Evolutionary conservation across 139 green algal species (phyloP), one percentile per base, ranked within the genome.

Genomic region (Chlorella sp.): DNA sequence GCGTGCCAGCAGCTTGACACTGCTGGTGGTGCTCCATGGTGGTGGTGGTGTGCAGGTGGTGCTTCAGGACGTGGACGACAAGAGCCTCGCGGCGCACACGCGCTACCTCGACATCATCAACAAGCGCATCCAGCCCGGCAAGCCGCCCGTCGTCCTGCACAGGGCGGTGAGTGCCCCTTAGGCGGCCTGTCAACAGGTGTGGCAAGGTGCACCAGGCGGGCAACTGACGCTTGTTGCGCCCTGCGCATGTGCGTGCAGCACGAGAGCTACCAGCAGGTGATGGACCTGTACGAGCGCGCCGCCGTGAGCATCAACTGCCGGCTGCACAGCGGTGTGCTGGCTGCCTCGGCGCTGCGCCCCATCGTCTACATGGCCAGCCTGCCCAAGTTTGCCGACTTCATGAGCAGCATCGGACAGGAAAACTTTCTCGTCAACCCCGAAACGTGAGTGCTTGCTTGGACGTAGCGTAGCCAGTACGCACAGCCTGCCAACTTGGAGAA

Each of bases 241-340:
- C n/a, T n/a, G n/a, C n/a, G n/a, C n/a, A n/a, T n/a, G n/a, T n/a
- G n/a, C n/a, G 55, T 64, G 61, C 29, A 67, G 61, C 29, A 67
- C 29, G 23, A 67, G n/a, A 27, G 34, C 14, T 67, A 30, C 23
- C 6, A 27, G 3, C 6, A 6, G 14, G 63, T 69, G 14, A 27
- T 35, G 5, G 63, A 69, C 32, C 63, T 69, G 63, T 69, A 69
- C 63, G 31, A 24, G 5, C 63, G 63, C 5, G 63, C 63, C 31
- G 22, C 32, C 33, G 20, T 50, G 5, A 35, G 31, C 31, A 35
- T 69, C 63, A 69, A 69, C 63, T 32, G 27, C 31, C 63, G 63
- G 63, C 31, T 69, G 63, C 63, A 69, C 63, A 69, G 63, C 31
- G 63, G 63, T 4, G 63, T 69, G 63, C 31, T 69, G 5, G 31